Base-by-base conservation (phyloP, 2,329 filamentous ascomycete genomes). In the Penicillium sp. region DNA sequence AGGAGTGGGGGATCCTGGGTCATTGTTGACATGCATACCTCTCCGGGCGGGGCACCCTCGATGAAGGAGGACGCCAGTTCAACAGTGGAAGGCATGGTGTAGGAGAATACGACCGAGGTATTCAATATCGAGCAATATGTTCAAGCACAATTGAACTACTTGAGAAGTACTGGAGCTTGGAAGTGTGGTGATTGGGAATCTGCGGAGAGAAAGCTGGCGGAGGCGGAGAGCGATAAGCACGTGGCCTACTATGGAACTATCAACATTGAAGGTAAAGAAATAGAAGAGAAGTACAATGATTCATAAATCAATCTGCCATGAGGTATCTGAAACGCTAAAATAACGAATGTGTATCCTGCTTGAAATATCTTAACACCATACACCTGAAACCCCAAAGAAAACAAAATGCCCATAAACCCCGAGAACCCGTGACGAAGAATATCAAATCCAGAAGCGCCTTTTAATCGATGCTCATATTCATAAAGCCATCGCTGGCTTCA, bases 391-490 rank as follows among this genome's bases (percentile, higher is more conserved):
- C n/a, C 22, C 31, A 42, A 37, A 47, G 45, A 7, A 44, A 25
- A 45, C 16, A 49, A 40, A 26, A 50, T 42, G 17, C 31, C 14
- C 4, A 3, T 30, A 19, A 41, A 41, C 26, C 14, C 35, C 9
- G 7, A 31, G 30, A 17, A 19, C 19, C 30, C 19, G n/a, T n/a
- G n/a, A 31, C 5, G 26, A 47, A 42, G 26, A 50, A 35, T 50
- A 26, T 16, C n/a, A 33, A 42, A 36, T 17, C 6, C 37, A 26
- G 31, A 38, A 37, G 14, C 17, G 30, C 17, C 8, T 19, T 48
- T 57, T 46, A 96, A 73, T 97, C 92, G 67, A 97, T 96, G 73
- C 90, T 96, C 89, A 97, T 94, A 67, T 93, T 91, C 88, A 96
- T 96, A 61, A 97, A 81, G 1, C 91, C 90, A 72, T 97, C 93